Conservation (phyloP, 192 early-diverging fungal genomes). For the Coemansia sp. region DNA sequence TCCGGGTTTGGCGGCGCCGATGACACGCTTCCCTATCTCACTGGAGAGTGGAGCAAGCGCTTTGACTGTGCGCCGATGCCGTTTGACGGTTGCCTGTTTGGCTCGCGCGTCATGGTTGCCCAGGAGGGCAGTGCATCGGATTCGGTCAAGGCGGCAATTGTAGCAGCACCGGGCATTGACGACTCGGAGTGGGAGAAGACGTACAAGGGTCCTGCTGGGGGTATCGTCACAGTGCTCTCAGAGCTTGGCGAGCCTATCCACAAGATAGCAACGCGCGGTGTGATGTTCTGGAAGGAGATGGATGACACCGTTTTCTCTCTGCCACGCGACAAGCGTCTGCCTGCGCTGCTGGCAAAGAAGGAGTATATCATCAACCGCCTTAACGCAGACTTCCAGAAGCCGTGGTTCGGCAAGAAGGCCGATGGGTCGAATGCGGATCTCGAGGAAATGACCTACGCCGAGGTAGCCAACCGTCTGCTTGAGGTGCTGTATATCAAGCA, state of each 20-base stretch:
- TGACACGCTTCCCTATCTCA: conserved; percentile 89
- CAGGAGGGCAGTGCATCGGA: conserved; percentile 82
- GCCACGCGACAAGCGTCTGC: conserved; percentile 84
- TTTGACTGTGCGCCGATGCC: conserved; percentile 92
- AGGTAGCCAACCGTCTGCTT: conserved; percentile 80
- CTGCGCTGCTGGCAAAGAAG: conserved; percentile 81
- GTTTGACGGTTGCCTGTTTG: conserved; percentile 90
- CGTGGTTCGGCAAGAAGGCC: conserved; percentile 90
- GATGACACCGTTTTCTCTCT: conserved; percentile 89
- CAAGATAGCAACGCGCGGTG: conserved; percentile 93
- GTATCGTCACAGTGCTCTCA: conserved; percentile 90
- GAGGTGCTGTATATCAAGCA: conserved; percentile 78
- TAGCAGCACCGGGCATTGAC: conserved; percentile 80
- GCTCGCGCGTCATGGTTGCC: conserved; percentile 93
- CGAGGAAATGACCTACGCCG: conserved; percentile 93
- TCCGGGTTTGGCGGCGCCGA: conserved; percentile 89
- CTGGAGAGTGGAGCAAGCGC: conserved; percentile 85
- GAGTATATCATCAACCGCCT: conserved; percentile 89
- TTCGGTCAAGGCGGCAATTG: conserved; percentile 86
- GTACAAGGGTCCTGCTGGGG: conserved; percentile 85
- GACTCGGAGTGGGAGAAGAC: conserved; percentile 92
- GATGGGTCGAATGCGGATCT: conserved; percentile 74
- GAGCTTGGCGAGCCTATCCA: conserved; percentile 97
- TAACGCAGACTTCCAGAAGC: conserved; percentile 93
- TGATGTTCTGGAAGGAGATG: conserved; percentile 90